Evolutionary conservation across 1,284 basidiomycete genomes (phyloP).

Genomic region (Irpex lacteus): DNA sequence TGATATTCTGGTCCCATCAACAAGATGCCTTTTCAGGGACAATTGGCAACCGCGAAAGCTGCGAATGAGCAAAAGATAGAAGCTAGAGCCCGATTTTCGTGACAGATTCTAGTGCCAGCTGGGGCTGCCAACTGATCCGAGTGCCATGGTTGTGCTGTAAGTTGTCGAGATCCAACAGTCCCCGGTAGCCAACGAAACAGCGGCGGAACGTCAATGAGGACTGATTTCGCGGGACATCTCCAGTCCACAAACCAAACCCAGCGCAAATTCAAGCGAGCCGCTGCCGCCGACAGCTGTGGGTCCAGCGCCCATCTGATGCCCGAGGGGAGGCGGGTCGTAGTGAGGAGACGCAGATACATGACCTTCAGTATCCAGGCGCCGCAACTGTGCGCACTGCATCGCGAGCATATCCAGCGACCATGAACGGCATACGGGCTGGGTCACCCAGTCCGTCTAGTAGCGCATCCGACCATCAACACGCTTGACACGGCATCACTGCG

Average conservation of each 20-base stretch:
- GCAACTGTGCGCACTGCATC: neutral
- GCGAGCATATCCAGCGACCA: neutral
- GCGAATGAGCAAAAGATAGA: neutral
- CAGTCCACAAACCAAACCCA: neutral
- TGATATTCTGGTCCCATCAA: neutral
- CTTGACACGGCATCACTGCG: neutral
- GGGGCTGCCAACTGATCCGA: neutral
- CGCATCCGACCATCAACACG: neutral
- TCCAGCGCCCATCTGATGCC: neutral
- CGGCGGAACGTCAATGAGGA: neutral
- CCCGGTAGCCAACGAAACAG: neutral
- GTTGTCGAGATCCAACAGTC: neutral
- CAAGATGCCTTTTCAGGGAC: neutral
- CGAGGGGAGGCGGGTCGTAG: neutral
- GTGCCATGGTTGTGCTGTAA: neutral
- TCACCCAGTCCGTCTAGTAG: neutral
- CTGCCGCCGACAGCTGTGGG: neutral
- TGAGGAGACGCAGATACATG: neutral
- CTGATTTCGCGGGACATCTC: neutral
- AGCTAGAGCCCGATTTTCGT: neutral
- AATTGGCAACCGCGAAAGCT: neutral
- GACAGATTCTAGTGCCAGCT: neutral
- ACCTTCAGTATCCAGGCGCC: neutral
- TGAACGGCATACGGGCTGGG: neutral
- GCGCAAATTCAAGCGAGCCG: neutral